These are phyloP conservation scores for Rhizopogon roseolus DNA, from an alignment of 768 basidiomycete genomes.

Conservation along the genomic window DNA sequence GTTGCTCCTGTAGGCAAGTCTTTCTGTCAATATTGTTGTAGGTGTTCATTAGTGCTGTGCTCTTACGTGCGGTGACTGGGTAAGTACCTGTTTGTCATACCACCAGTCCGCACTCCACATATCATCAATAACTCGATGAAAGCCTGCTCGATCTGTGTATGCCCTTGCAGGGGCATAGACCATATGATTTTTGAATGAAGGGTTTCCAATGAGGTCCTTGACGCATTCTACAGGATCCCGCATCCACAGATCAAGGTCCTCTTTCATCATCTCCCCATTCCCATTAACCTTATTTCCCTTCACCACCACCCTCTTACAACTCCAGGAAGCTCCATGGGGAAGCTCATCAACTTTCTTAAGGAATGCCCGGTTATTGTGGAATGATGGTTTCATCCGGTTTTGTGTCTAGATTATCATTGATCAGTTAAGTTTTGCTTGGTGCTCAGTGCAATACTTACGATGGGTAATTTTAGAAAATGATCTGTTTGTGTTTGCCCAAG, in stretches of 20 bases:
- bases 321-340: slow-evolving; percentile 14
- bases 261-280: too few species aligned
- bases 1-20: slow-evolving; percentile 7
- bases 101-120: too few species aligned
- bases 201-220: too few species aligned
- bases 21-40: neutral
- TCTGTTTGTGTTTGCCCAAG: slow-evolving; percentile 26
- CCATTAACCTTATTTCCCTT: too few species aligned
- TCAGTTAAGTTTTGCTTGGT: neutral
- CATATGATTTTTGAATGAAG: too few species aligned
- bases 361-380: slow-evolving; percentile 18
- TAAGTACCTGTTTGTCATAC: slow-evolving; percentile 16
- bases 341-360: slow-evolving; percentile 19
- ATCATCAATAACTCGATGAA: too few species aligned
- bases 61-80: neutral
- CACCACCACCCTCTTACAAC: slow-evolving; percentile 18
- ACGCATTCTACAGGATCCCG: too few species aligned
- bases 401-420: neutral
- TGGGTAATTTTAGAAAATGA: slow-evolving; percentile 25
- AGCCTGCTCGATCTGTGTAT: too few species aligned
- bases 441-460: slow-evolving; percentile 7
- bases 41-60: neutral
- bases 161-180: too few species aligned
- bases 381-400: slow-evolving; percentile 12
- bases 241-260: too few species aligned